A percentile compares a stretch with the other conserved stretches of the same genome.
These are phyloP conservation scores for Melastoma candidum DNA, from an alignment of 441 rosid genomes.

Conservation along the genomic window DNA sequence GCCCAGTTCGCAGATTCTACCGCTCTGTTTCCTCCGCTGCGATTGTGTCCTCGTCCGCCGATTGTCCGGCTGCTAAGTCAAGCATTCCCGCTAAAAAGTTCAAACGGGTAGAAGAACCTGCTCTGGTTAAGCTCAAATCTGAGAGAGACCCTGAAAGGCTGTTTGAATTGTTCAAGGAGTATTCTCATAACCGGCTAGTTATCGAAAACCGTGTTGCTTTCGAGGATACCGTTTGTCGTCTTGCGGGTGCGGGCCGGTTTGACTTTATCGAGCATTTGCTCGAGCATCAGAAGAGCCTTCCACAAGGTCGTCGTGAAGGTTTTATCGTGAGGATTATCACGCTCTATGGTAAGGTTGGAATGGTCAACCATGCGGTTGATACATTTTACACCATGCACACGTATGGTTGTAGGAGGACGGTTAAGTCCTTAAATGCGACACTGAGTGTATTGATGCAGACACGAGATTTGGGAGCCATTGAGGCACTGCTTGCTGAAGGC, in stretches of 20 bases:
- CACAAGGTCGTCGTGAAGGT: conserved; percentile 75
- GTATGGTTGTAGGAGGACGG: conserved; percentile 55
- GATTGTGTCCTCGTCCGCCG: conserved; percentile 18
- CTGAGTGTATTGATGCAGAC: conserved; percentile 44
- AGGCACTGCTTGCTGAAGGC: conserved; percentile 32
- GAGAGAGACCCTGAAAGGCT: conserved; percentile 75
- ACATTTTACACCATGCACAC: conserved; percentile 56
- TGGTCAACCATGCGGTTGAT: conserved; percentile 51
- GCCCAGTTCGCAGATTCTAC: conserved; percentile 48
- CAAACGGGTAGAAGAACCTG: conserved; percentile 40
- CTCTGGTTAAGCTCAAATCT: conserved; percentile 60
- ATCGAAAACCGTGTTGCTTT: conserved; percentile 62
- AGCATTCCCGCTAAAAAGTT: conserved; percentile 11
- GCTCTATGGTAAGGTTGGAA: conserved; percentile 79
- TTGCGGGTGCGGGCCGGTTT: conserved; percentile 56
- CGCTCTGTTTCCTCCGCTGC: conserved; percentile 14
- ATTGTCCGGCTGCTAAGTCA: conserved; percentile 11
- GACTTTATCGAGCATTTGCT: conserved; percentile 66
- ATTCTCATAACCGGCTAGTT: conserved; percentile 54
- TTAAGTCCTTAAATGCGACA: conserved; percentile 66
- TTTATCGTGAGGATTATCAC: conserved; percentile 72
- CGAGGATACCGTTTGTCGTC: conserved; percentile 59
- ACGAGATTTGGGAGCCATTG: conserved; percentile 33
- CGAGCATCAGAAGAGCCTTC: conserved; percentile 76
- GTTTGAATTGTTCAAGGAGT: conserved; percentile 52